Evolutionary conservation across 1,139 yeast species (phyloP), one percentile per base, ranked within the genome.

Genomic region (Candida pseudoviswanathii): DNA sequence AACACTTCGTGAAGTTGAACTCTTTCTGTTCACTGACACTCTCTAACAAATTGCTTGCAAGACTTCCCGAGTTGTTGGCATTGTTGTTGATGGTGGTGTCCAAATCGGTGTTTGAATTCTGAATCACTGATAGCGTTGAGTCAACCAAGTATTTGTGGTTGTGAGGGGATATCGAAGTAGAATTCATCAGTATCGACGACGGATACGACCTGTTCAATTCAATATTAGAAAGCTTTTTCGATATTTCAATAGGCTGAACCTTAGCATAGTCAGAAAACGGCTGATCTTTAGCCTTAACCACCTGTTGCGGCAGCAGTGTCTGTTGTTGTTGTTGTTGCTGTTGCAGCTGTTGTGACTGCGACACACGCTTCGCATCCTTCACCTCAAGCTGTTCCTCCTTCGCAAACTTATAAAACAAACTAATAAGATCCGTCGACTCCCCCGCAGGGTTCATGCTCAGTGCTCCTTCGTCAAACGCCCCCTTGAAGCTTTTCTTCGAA

Each of bases 1-100:
- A 91, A 58, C 95, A 89, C 59, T 85, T 86, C 16, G 85, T 83
- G 65, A 85, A 89, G 51, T 84, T 77, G 55, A 80, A 75, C 63
- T 89, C 96, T 52, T 80, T 79, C 43, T 71, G 71, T 55, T 77
- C 79, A 51, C 67, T 70, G 30, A 70, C 59, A 29, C 61, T 62
- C 44, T 62, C 55, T 10, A 64, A 54, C n/a, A 64, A 51, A 37
- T 56, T 56, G 44, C 61, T 60, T 54, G 68, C 73, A 44, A 59
- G 56, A 25, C 51, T 53, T 7, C 55, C 45, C 1, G 47, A 34
- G n/a, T 41, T 26, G 9, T 25, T 41, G n/a, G 46, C 43, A 16
- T 16, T 22, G 6, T 39, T 24, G 11, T 39, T 33, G 31, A 27
- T 44, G 8, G 10, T 26, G 6, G 43, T 24, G 16, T 41, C 38